Evolutionary conservation across 768 basidiomycete species (phyloP).

Genomic region (Xerocomus potaroensis): DNA sequence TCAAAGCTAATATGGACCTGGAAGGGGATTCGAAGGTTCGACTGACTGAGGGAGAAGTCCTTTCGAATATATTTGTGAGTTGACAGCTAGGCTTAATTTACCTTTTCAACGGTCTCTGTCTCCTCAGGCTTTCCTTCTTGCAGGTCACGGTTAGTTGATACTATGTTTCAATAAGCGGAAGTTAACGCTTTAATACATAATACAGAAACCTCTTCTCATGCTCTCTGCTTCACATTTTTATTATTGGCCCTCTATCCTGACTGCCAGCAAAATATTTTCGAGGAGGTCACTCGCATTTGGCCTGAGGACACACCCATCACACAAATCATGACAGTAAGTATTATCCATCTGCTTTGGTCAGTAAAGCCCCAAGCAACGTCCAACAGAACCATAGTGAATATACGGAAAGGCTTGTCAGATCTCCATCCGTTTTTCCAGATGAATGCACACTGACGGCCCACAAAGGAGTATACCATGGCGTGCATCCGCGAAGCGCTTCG

Average conservation of each 20-base stretch:
- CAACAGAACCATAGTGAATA: conserved; percentile 38
- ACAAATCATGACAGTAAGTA: conserved; percentile 28
- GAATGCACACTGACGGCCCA: not conserved
- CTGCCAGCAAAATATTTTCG: conserved; percentile 42
- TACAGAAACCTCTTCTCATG: conserved; percentile 47
- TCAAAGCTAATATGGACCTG: conserved; percentile 43
- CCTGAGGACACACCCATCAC: conserved; percentile 32
- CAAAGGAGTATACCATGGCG: conserved; percentile 41
- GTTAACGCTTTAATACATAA: conserved; percentile 17
- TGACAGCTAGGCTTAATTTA: not conserved
- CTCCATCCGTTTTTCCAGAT: not conserved
- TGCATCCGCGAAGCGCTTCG: conserved; percentile 46
- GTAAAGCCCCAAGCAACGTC: not conserved
- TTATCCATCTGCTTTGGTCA: not conserved
- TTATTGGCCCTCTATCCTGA: conserved; percentile 50
- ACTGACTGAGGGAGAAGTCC: conserved; percentile 42
- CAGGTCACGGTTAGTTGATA: conserved; percentile 41
- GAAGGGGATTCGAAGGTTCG: conserved; percentile 26
- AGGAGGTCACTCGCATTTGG: conserved; percentile 40
- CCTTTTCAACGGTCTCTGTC: not conserved
- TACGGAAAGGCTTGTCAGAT: conserved; percentile 35
- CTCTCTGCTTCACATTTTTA: conserved; percentile 39
- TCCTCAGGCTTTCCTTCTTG: conserved; percentile 41
- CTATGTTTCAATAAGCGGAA: not conserved
- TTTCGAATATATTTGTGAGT: conserved; percentile 48